phyloP scores from a whole-genome alignment of 495 filamentous ascomycete genomes.

The Xylaria flabelliformis region DNA sequence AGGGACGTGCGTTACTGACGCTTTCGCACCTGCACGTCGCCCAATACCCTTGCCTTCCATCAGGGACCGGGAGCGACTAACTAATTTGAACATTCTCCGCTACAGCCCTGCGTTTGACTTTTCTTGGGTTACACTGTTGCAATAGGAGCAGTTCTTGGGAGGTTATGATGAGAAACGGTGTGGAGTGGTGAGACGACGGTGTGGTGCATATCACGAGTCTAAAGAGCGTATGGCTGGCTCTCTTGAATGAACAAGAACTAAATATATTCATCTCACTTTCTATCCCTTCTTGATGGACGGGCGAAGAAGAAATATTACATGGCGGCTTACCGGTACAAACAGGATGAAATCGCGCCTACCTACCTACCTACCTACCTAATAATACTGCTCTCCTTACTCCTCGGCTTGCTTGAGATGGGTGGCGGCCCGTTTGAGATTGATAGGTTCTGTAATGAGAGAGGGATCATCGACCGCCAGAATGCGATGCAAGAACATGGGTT shows the following conservation, averaged over 20 bases:
- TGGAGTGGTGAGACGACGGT: conserved; percentile 21
- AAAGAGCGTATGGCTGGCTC: not conserved
- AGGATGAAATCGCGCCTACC: not conserved
- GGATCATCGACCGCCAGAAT: conserved; percentile 59
- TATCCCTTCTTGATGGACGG: not conserved
- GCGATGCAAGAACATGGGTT: conserved; percentile 30
- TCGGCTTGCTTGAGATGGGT: conserved; percentile 12
- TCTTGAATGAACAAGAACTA: not conserved
- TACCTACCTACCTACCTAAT: not conserved
- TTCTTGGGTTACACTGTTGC: conserved; percentile 17
- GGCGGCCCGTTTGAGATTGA: conserved; percentile 45
- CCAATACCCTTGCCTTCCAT: conserved; percentile 25
- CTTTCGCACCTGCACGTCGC: conserved; percentile 38
- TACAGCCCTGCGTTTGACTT: conserved; percentile 5
- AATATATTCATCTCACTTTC: conserved; percentile 15
- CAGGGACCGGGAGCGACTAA: conserved; percentile 23
- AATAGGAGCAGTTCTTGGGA: not conserved
- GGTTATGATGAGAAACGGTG: not conserved
- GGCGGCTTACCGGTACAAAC: not conserved
- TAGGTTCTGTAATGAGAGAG: conserved; percentile 52
- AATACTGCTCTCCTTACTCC: not conserved
- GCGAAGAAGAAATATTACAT: not conserved
- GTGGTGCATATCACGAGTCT: conserved; percentile 7
- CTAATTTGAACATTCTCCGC: conserved; percentile 27
- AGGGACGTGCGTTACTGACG: conserved; percentile 47